Evolutionary conservation across 306 rosid species (phyloP).

Genomic region (Citrullus colocynthis): DNA sequence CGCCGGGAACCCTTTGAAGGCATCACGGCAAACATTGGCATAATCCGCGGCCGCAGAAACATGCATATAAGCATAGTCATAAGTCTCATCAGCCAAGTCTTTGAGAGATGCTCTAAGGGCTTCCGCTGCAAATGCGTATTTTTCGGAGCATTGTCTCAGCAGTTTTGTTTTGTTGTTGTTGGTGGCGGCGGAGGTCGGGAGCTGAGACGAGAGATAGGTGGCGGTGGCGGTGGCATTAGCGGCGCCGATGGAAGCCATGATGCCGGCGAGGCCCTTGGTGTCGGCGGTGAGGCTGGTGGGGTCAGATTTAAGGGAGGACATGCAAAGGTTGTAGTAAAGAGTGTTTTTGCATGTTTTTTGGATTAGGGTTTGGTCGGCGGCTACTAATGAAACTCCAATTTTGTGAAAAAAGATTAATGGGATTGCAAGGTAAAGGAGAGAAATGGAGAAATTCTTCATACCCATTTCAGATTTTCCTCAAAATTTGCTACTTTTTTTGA

Average conservation of each 20-base stretch:
- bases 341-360: slow-evolving; percentile 64
- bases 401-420: not conserved
- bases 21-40: slow-evolving; percentile 69
- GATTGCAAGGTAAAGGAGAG: slow-evolving; percentile 8
- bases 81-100: slow-evolving; percentile 40
- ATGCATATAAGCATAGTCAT: slow-evolving; percentile 71
- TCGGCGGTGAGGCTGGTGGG: slow-evolving; percentile 53
- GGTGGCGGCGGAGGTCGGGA: slow-evolving; percentile 18
- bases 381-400: not conserved
- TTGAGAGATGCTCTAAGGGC: slow-evolving; percentile 46
- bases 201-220: slow-evolving; percentile 50
- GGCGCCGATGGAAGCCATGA: slow-evolving; percentile 46
- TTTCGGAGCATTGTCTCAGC: slow-evolving; percentile 61
- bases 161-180: slow-evolving; percentile 27
- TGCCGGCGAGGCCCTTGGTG: slow-evolving; percentile 52
- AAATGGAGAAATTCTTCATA: slow-evolving; percentile 12
- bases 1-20: slow-evolving; percentile 31
- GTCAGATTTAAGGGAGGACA: slow-evolving; percentile 50
- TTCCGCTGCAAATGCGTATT: slow-evolving; percentile 48
- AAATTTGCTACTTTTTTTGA: not conserved
- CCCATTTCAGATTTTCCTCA: slow-evolving; percentile 21
- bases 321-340: slow-evolving; percentile 55
- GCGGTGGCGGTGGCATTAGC: slow-evolving; percentile 70
- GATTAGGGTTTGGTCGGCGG: slow-evolving; percentile 48
- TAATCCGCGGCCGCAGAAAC: slow-evolving; percentile 69